Percentiles rank a stretch among this genome's conserved stretches.
These are phyloP conservation scores for Urtica urens DNA, from an alignment of 306 rosid genomes.

Conservation along the genomic window DNA sequence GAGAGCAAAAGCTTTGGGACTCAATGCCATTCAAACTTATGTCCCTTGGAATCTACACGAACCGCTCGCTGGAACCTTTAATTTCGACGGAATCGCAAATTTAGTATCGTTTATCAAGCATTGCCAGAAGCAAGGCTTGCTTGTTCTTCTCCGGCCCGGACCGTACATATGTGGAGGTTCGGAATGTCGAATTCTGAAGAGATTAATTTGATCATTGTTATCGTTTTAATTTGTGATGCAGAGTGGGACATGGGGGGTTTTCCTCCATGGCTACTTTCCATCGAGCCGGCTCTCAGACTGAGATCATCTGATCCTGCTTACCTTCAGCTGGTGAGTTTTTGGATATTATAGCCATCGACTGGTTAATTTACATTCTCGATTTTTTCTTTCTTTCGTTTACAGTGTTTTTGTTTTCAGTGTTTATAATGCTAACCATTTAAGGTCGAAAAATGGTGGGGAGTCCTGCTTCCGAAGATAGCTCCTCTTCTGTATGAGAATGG, in stretches of 20 bases:
- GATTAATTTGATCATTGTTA: too few relatives aligned
- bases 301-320: slow-evolving; percentile 70
- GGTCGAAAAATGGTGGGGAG: slow-evolving; percentile 92
- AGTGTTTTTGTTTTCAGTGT: slow-evolving; percentile 11
- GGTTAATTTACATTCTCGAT: background rate
- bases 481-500: slow-evolving; percentile 70
- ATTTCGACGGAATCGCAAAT: slow-evolving; percentile 70
- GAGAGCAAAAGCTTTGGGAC: slow-evolving; percentile 88
- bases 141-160: slow-evolving; percentile 84
- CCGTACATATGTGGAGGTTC: slow-evolving; percentile 88
- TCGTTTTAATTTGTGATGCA: slow-evolving; percentile 28
- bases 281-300: slow-evolving; percentile 48
- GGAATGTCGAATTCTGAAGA: slow-evolving; percentile 13
- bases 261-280: slow-evolving; percentile 74
- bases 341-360: slow-evolving; percentile 1
- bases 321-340: slow-evolving; percentile 58
- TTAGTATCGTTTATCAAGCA: slow-evolving; percentile 59
- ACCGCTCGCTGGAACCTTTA: slow-evolving; percentile 54
- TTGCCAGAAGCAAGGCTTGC: slow-evolving; percentile 62
- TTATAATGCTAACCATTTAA: slow-evolving; percentile 21
- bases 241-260: slow-evolving; percentile 98
- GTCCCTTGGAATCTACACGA: slow-evolving; percentile 95
- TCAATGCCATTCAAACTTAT: slow-evolving; percentile 83
- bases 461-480: slow-evolving; percentile 61
- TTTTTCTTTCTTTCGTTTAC: background rate